Evolutionary conservation across 192 early-diverging fungal species (phyloP), one percentile per base, ranked within the genome.

Genomic region (Backusella westeae): DNA sequence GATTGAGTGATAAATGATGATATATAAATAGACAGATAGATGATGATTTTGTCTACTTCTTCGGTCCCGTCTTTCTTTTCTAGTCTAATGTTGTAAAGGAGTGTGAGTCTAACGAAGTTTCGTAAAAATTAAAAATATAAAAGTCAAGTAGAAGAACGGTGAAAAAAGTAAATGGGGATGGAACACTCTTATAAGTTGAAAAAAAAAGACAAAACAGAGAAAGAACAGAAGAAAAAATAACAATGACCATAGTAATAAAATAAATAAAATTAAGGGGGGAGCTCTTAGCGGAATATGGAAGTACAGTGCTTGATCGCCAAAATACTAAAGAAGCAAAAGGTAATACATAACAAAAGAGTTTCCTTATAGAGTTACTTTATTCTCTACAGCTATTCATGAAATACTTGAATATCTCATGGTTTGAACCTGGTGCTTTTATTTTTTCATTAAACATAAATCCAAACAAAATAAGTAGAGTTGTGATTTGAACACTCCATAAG

Each of bases 11-110:
- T 44, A n/a, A 46, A 15, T 63, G 41, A 5, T 71, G 59, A 29
- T 26, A 29, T 23, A 67, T 21, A 39, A 32, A 29, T 34, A 5
- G 19, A 52, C 7, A 19, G 19, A 67, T 7, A 19, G 15, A 34
- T 15, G 1, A n/a, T 42, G 19, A 29, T 32, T 21, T 69, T 39
- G 3, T 39, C 7, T 39, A n/a, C 19, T n/a, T 21, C 10, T 35
- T 52, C 34, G 59, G 34, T 26, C 14, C 9, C 34, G n/a, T 36
- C 35, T 34, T 53, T 75, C 46, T 68, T 41, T 38, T 39, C 34
- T n/a, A n/a, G 17, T 49, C 29, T 75, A 67, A 12, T 79, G 71
- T 68, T n/a, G 71, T 75, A 23, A 67, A 65, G 21, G 65, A 63
- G 72, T 39, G 42, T 38, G 71, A 59, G 29, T 72, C 7, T 69